Base-by-base conservation (phyloP, 371 early-diverging fungal species). In the Saksenaea oblongispora region DNA sequence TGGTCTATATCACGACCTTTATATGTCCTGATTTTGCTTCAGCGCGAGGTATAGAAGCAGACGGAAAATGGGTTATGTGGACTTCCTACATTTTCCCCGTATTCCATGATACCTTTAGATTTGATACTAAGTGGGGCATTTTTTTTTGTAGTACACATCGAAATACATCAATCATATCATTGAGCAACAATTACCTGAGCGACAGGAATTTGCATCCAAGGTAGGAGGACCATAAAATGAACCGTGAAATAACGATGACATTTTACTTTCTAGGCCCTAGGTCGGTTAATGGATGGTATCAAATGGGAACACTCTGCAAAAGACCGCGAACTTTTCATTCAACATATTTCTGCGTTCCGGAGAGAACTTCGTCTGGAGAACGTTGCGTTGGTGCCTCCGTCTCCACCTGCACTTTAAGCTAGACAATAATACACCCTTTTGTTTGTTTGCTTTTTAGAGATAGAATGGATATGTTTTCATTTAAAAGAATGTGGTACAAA, bases 1-100 rank as follows among this genome's bases (percentile, higher is more conserved):
- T 95, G 94, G 94, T 85, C 89, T 41, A 79, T 93, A 67, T 88
- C 91, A 58, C 83, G 93, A 59, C 91, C 95, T 7, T 74, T 95
- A 63, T 81, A 92, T 67, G 87, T 88, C 4, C 72, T 95, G 65
- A 84, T 93, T 27, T 73, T 92, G 63, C 74, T 94, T 64, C 84
- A 90, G 64, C 80, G 84, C 62, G 89, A 88, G 54, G 89, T 87
- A 80, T 67, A 75, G 56, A 41, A 37, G 39, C 18, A 44, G n/a
- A 0, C 9, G 17, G 18, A 35, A 56, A 56, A 34, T 15, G 14
- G n/a, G n/a, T n/a, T n/a, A 34, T 13, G 3, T 18, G 34, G 14
- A 5, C 17, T 10, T 22, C 24, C 28, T 35, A 34, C 18, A 14
- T 15, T 41, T 1, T 53, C 18, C 9, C 27, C 47, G 9, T 14